Percentiles rank a stretch among this genome's conserved stretches.
Conservation (phyloP, 2,329 filamentous ascomycete genomes). For the Xylaria polymorpha region DNA sequence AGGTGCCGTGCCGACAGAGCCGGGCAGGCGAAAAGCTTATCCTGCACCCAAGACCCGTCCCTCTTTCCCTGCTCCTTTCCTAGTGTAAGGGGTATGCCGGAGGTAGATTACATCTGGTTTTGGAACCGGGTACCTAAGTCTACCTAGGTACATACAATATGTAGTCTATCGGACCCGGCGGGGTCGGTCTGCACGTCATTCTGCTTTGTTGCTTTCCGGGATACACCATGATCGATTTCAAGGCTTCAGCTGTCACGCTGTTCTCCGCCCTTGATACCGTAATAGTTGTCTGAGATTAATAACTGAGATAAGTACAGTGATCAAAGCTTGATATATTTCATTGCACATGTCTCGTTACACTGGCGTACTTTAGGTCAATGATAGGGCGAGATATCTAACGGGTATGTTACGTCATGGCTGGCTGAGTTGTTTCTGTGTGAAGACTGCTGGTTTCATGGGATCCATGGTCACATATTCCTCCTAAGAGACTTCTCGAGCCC, state of each 20-base stretch:
- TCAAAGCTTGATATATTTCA: neutral
- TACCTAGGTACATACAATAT: no score
- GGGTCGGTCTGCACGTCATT: slow-evolving; percentile 11
- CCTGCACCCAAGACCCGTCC: neutral
- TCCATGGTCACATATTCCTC: neutral
- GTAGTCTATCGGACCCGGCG: neutral
- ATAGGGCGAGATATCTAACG: neutral
- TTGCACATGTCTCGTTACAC: no score
- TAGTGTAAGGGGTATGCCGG: no score
- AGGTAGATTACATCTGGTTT: neutral
- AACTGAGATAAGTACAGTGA: neutral
- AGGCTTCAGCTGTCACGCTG: no score
- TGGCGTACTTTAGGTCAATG: neutral
- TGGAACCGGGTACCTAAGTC: neutral
- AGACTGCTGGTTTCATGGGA: no score
- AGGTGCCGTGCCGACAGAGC: neutral
- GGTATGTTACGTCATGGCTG: slow-evolving; percentile 6
- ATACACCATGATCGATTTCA: neutral
- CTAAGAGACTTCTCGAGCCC: no score
- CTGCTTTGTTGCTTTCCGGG: neutral
- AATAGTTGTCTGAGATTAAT: neutral
- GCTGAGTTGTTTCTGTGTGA: neutral
- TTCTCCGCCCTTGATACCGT: neutral
- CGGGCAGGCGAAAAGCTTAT: slow-evolving; percentile 9
- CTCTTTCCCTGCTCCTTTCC: neutral